Conservation (phyloP, 306 rosid genomes). For the Prunus mira region DNA sequence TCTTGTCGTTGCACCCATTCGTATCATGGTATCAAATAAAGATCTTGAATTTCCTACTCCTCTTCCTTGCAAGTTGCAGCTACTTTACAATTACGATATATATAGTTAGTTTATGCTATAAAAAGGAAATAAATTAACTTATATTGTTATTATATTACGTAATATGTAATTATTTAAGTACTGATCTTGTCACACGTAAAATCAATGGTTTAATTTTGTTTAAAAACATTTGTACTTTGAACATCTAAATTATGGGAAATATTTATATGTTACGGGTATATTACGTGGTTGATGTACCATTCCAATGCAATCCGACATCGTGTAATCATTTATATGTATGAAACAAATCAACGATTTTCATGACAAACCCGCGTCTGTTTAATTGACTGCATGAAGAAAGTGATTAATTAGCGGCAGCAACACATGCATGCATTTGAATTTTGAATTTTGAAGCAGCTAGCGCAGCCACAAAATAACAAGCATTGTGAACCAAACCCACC, state of each 20-base stretch:
- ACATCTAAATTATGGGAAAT: too few relatives aligned
- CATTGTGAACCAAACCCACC: constrained; percentile 22
- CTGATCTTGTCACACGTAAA: too few relatives aligned
- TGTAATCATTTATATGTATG: too few relatives aligned
- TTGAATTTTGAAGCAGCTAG: neutral
- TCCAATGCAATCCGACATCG: too few relatives aligned
- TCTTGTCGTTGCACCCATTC: neutral
- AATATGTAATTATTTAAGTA: neutral
- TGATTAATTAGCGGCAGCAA: neutral
- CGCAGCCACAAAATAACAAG: neutral
- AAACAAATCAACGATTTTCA: too few relatives aligned
- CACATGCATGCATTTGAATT: neutral
- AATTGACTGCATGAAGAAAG: too few relatives aligned
- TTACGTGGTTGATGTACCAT: too few relatives aligned
- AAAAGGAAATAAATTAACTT: neutral
- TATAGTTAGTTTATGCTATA: neutral
- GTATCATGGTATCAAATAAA: neutral
- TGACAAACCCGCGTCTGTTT: too few relatives aligned
- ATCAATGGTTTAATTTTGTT: too few relatives aligned
- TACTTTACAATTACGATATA: neutral
- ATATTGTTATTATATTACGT: neutral
- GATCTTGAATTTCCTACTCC: neutral
- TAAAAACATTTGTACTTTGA: too few relatives aligned
- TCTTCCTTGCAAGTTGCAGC: constrained; percentile 1
- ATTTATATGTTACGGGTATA: too few relatives aligned